phyloP scores from a whole-genome alignment of 768 basidiomycete species.

The Pholiota conissans region DNA sequence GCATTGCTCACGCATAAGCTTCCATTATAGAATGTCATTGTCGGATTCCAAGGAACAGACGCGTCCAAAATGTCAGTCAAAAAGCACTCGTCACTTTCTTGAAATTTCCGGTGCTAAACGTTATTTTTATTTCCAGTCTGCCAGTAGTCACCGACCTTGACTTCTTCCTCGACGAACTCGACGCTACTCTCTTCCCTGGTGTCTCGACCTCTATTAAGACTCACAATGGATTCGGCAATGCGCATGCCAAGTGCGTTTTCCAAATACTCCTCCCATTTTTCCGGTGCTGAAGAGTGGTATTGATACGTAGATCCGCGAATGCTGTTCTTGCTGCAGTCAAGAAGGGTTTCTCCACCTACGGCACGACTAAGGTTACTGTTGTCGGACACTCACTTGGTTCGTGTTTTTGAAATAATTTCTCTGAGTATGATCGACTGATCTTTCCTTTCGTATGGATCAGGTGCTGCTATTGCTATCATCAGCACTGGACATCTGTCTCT shows the following conservation, averaged over 20 bases:
- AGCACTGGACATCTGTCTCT: constrained; percentile 53
- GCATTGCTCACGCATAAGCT: no score
- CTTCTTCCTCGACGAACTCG: constrained; percentile 36
- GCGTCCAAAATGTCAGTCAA: constrained; percentile 6
- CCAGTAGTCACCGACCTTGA: constrained; percentile 24
- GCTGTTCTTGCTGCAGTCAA: constrained; percentile 43
- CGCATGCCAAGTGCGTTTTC: constrained; percentile 33
- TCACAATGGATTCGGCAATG: constrained; percentile 56
- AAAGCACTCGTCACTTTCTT: not conserved
- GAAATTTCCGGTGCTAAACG: not conserved
- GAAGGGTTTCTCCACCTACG: constrained; percentile 32
- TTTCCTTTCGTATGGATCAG: constrained; percentile 17
- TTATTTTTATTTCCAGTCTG: constrained; percentile 1
- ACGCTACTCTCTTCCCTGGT: constrained; percentile 56
- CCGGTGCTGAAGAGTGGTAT: no score
- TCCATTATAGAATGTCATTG: constrained; percentile 22
- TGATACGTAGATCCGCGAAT: constrained; percentile 44
- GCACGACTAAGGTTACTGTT: constrained; percentile 38
- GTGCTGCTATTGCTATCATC: constrained; percentile 53
- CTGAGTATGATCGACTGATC: not conserved
- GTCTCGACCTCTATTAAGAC: constrained; percentile 41
- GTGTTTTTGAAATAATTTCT: no score
- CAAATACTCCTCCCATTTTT: no score
- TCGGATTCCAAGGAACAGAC: constrained; percentile 26
- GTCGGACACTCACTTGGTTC: constrained; percentile 49